Base-by-base conservation (phyloP, 2,329 filamentous ascomycete species). In the Xylariaceae sp. region DNA sequence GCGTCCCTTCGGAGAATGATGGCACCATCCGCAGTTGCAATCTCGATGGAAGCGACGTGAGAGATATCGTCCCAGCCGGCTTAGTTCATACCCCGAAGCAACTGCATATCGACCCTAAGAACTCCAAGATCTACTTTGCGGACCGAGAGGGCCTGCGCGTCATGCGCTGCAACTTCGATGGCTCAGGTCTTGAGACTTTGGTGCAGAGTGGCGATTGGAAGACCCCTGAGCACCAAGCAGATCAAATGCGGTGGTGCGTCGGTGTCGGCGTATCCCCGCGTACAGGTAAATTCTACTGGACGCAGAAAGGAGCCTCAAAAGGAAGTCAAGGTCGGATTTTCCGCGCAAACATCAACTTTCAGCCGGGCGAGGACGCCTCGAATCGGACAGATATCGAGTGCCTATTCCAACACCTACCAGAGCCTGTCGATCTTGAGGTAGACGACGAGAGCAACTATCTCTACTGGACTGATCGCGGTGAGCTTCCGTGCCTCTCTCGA, bases 401-500 rank as follows among this genome's bases (percentile, higher is more conserved):
- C 2, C 44, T 82, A 2, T 56, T 74, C 4, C 55, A 68, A 4
- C 56, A 58, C 1, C 61, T 81, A 7, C 76, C 77, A 0, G 78
- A 82, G 55, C 74, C 76, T 0, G 76, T 83, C 47, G 77, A 83
- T 52, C 60, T 83, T 0, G 76, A 79, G 23, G 54, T 82, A 1
- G 76, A 82, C 14, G 67, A 69, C 11, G 61, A 65, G 0, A 56
- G 58, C 3, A 57, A 67, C 22, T 64, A 58, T 1, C 62, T 83
- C 21, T 83, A 78, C 58, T 83, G 79, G 80, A 81, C 79, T 0
- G 80, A 83, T 51, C 67, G 80, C 0, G 80, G 79, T 4, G 79
- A 83, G 50, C 59, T 74, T 1, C 79, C 79, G n/a, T n/a, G n/a
- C n/a, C n/a, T n/a, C n/a, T n/a, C n/a, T n/a, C n/a, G n/a, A n/a